Conservation (phyloP, 2,329 filamentous ascomycete genomes). For the Colletotrichum theobromicola region DNA sequence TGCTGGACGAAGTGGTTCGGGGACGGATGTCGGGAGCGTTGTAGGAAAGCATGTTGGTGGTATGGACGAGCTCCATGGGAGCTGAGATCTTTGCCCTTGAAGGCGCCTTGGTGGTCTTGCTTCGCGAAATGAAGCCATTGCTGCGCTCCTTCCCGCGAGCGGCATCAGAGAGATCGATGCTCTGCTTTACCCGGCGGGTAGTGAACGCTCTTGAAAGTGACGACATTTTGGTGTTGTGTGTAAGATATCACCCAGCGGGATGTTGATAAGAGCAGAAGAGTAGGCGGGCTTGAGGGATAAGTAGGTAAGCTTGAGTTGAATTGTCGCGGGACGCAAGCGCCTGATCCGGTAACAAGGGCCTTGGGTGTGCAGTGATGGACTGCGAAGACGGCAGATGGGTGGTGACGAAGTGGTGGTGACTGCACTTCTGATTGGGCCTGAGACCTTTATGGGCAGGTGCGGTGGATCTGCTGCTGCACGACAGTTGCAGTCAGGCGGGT, state of each 20-base stretch:
- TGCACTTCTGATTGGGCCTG: constrained; percentile 18
- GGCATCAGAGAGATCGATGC: constrained; percentile 49
- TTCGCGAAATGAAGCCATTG: constrained; percentile 45
- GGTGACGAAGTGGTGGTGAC: neutral
- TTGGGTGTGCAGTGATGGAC: neutral
- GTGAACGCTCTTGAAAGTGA: constrained; percentile 75
- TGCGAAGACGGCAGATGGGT: constrained; percentile 9
- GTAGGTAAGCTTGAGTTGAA: neutral
- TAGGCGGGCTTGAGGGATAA: neutral
- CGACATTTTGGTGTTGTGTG: constrained; percentile 43
- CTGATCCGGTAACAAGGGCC: neutral
- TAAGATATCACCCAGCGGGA: neutral
- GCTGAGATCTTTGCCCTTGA: constrained; percentile 80
- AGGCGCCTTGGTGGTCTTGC: constrained; percentile 53
- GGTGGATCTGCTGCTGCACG: constrained; percentile 14
- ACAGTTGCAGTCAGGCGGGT: constrained; percentile 19
- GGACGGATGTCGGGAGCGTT: constrained; percentile 81
- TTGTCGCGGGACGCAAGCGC: constrained; percentile 5
- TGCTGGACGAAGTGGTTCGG: constrained; percentile 55
- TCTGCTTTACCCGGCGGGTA: constrained; percentile 69
- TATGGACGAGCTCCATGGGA: constrained; percentile 86
- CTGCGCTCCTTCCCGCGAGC: constrained; percentile 24
- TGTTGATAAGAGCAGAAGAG: neutral
- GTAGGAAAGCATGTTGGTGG: constrained; percentile 95
- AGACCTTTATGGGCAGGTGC: constrained; percentile 10